Conservation (phyloP, 192 early-diverging fungal genomes). For the Backusella parvicylindrica region DNA sequence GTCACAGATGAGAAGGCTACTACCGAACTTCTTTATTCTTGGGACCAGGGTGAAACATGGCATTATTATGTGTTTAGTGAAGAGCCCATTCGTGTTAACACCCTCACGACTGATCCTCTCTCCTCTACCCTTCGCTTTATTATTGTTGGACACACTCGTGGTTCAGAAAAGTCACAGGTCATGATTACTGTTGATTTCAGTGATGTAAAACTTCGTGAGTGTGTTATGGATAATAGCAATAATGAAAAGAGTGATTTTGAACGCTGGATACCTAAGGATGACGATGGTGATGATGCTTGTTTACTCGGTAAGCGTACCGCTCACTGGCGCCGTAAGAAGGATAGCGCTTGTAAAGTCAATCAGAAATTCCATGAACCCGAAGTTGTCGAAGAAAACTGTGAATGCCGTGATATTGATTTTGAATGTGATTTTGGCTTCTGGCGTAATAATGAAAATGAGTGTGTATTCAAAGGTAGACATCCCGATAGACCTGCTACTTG, state of each 20-base stretch:
- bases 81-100: constrained; percentile 53
- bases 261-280: constrained; percentile 73
- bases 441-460: constrained; percentile 62
- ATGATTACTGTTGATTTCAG: constrained; percentile 64
- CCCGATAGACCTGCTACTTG: constrained; percentile 75
- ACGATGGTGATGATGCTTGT: constrained; percentile 62
- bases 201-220: constrained; percentile 31
- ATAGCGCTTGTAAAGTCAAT: constrained; percentile 67
- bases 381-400: constrained; percentile 54
- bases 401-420: constrained; percentile 76
- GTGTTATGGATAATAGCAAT: constrained; percentile 46
- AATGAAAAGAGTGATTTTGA: constrained; percentile 82
- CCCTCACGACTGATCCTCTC: constrained; percentile 61
- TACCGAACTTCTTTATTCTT: constrained; percentile 65
- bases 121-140: constrained; percentile 71
- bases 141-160: constrained; percentile 55
- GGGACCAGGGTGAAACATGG: constrained; percentile 81
- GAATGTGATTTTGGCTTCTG: constrained; percentile 90
- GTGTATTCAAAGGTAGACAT: constrained; percentile 66
- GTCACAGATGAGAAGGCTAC: constrained; percentile 71
- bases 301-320: constrained; percentile 53
- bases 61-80: constrained; percentile 55
- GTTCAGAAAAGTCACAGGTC: constrained; percentile 9
- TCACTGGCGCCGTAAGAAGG: constrained; percentile 74
- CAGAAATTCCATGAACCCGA: constrained; percentile 55